phyloP scores from a whole-genome alignment of 305 asterid species.

The Vinca major region DNA sequence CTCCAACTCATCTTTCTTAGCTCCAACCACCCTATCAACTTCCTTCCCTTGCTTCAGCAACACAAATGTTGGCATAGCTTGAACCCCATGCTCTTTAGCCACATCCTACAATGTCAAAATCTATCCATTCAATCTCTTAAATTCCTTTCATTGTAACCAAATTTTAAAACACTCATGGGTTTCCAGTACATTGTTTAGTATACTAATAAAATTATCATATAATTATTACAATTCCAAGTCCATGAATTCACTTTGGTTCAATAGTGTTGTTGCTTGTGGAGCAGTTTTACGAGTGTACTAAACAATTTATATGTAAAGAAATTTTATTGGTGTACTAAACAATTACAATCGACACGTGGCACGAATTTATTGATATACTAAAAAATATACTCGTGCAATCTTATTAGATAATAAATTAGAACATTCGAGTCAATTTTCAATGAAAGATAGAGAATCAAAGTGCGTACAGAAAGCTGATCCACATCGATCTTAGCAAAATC shows the following conservation, averaged over 20 bases:
- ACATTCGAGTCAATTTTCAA: not conserved
- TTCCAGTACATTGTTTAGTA: too few species aligned
- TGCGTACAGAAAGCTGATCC: slow-evolving; percentile 63
- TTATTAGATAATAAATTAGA: too few species aligned
- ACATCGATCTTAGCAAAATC: slow-evolving; percentile 83
- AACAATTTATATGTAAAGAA: too few species aligned
- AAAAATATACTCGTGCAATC: too few species aligned
- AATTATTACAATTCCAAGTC: too few species aligned
- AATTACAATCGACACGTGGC: too few species aligned
- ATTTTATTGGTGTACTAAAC: too few species aligned
- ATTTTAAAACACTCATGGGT: not conserved
- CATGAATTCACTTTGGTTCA: too few species aligned
- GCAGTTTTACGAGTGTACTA: too few species aligned
- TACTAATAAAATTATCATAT: too few species aligned
- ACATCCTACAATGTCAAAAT: slow-evolving; percentile 39
- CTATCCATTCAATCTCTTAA: not conserved
- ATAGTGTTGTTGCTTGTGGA: too few species aligned
- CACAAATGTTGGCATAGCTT: slow-evolving; percentile 87
- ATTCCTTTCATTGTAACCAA: not conserved
- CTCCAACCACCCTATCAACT: slow-evolving; percentile 67
- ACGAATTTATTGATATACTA: too few species aligned
- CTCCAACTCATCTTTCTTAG: slow-evolving; percentile 72
- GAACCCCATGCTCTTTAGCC: slow-evolving; percentile 53
- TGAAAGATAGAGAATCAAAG: not conserved
- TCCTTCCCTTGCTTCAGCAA: slow-evolving; percentile 82